phyloP scores from a whole-genome alignment of 306 rosid genomes.

The Argentina anserina region DNA sequence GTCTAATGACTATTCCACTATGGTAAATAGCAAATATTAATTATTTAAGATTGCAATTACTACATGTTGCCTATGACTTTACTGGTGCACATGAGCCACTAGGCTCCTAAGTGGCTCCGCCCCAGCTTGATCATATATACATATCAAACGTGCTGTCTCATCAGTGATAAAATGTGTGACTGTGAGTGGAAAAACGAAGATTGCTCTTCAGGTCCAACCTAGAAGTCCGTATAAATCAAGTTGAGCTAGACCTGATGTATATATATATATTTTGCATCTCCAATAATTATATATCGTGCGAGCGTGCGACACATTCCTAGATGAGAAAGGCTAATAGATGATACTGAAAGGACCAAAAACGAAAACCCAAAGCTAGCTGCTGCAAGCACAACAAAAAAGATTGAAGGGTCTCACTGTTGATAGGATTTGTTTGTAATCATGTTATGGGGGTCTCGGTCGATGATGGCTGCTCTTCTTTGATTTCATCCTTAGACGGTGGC shows the following conservation, averaged over 20 bases:
- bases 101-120: too few species aligned
- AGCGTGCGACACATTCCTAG: background rate
- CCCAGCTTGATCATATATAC: background rate
- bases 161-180: background rate
- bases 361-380: background rate
- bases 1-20: too few species aligned
- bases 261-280: background rate
- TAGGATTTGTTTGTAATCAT: background rate
- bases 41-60: too few species aligned
- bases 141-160: too few species aligned
- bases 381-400: background rate
- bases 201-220: too few species aligned
- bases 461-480: background rate
- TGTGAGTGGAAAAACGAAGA: background rate
- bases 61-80: too few species aligned
- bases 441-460: background rate
- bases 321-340: background rate
- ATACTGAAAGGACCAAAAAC: background rate
- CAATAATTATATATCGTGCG: background rate
- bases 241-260: too few species aligned
- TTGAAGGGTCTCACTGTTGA: background rate
- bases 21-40: too few species aligned
- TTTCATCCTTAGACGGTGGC: background rate
- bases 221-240: background rate
- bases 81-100: too few species aligned